Conservation (phyloP, 2,329 filamentous ascomycete species). For the Daldinia sp. region DNA sequence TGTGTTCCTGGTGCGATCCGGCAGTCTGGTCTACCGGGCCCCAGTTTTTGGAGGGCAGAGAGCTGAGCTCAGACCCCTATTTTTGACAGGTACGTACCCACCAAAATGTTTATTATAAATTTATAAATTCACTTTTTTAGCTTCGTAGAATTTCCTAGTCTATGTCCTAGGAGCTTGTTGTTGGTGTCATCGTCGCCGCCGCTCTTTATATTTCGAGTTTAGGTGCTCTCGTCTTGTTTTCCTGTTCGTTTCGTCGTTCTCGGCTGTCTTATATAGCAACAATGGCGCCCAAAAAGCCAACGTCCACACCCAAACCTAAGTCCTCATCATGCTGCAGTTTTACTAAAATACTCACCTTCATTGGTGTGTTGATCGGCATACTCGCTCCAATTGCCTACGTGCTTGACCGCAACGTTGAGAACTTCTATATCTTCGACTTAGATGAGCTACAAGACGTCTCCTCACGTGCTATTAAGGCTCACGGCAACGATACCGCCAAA, state of each 20-base stretch:
- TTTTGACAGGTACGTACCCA: slow-evolving; percentile 19
- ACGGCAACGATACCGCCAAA: slow-evolving; percentile 80
- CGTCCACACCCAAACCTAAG: slow-evolving; percentile 25
- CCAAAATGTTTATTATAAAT: slow-evolving; percentile 5
- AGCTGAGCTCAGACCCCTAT: slow-evolving; percentile 33
- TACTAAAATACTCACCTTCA: slow-evolving; percentile 59
- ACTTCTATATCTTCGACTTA: slow-evolving; percentile 81
- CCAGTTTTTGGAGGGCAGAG: slow-evolving; percentile 9
- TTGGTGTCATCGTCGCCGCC: background rate
- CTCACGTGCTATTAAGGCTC: slow-evolving; percentile 71
- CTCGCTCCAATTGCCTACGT: slow-evolving; percentile 66
- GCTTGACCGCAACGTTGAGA: slow-evolving; percentile 69
- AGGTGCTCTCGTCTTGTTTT: background rate
- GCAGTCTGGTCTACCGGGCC: slow-evolving; percentile 35
- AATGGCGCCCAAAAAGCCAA: slow-evolving; percentile 37
- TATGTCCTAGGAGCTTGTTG: slow-evolving; percentile 2
- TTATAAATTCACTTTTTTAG: background rate
- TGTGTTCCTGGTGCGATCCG: slow-evolving; percentile 29
- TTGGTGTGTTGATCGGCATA: slow-evolving; percentile 67
- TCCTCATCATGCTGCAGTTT: slow-evolving; percentile 42
- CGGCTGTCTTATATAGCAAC: background rate
- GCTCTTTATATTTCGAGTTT: slow-evolving; percentile 7
- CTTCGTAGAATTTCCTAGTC: background rate
- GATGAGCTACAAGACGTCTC: slow-evolving; percentile 76
- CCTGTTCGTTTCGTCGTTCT: slow-evolving; percentile 7